Conservation (phyloP, 257 asterid genomes). For the Solanum habrochaites region DNA sequence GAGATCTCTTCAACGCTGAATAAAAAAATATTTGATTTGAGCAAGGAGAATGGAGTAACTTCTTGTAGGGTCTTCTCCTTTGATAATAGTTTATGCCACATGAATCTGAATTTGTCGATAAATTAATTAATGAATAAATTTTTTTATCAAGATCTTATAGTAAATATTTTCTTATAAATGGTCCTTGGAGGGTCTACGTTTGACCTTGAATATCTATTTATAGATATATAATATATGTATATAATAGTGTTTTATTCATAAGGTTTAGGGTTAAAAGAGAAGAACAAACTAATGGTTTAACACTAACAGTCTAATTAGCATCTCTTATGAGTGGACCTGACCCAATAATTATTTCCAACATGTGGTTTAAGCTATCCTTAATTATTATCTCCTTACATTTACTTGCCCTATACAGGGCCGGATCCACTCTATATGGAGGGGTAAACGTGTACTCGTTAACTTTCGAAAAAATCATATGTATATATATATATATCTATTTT, state of each 20-base stretch:
- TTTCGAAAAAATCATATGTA: too few relatives aligned
- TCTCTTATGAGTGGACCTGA: not conserved
- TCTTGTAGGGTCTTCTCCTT: not conserved
- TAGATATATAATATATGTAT: too few relatives aligned
- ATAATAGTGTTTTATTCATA: not conserved
- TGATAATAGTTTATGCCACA: not conserved
- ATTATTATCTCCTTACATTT: too few relatives aligned
- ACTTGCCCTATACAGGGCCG: not conserved
- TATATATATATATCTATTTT: too few relatives aligned
- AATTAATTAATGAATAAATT: not conserved
- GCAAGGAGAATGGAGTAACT: not conserved
- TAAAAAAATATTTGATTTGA: too few relatives aligned
- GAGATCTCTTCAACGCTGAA: not conserved
- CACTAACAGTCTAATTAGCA: not conserved
- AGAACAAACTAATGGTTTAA: not conserved
- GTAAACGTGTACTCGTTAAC: too few relatives aligned
- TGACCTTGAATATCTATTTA: too few relatives aligned
- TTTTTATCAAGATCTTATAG: not conserved
- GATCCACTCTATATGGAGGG: too few relatives aligned
- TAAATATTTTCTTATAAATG: not conserved
- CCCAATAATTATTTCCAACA: not conserved
- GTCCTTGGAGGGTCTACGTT: too few relatives aligned
- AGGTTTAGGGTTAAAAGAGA: not conserved
- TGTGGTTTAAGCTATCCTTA: too few relatives aligned
- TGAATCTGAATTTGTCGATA: not conserved